Conservation (phyloP, 371 early-diverging fungal genomes). For the Mucor irregularis region DNA sequence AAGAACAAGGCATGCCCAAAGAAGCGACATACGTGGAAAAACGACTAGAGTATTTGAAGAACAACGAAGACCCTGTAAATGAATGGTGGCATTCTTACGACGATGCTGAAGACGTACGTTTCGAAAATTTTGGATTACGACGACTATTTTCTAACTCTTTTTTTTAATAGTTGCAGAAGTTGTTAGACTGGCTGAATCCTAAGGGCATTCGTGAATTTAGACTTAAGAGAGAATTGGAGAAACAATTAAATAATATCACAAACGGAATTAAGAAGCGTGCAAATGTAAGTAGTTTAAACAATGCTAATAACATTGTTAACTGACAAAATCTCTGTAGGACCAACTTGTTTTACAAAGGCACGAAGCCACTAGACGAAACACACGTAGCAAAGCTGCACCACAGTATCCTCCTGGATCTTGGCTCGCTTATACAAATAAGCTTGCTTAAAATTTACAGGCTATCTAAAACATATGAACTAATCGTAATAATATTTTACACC, state of each 20-base stretch:
- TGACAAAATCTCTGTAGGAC: constrained; percentile 27
- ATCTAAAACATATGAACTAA: neutral
- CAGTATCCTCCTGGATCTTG: constrained; percentile 38
- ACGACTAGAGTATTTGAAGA: constrained; percentile 14
- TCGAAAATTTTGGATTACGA: neutral
- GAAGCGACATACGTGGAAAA: constrained; percentile 31
- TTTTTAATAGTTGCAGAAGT: constrained; percentile 53
- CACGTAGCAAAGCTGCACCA: constrained; percentile 44
- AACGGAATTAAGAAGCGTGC: constrained; percentile 52
- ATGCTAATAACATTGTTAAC: neutral
- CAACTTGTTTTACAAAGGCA: constrained; percentile 30
- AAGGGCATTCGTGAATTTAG: constrained; percentile 74
- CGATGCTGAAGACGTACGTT: constrained; percentile 57
- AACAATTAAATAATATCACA: constrained; percentile 38
- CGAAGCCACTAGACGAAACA: constrained; percentile 48
- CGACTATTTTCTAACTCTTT: neutral
- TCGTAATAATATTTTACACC: too few species aligned
- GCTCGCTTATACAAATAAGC: constrained; percentile 44
- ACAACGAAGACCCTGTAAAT: neutral
- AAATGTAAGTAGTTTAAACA: constrained; percentile 20
- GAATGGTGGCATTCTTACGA: constrained; percentile 68
- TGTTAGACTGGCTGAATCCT: constrained; percentile 76
- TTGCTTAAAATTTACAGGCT: constrained; percentile 24
- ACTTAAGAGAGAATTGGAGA: constrained; percentile 55
- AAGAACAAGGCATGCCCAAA: constrained; percentile 25